Evolutionary conservation across 805 yeast species (phyloP).

Genomic region (Ascoidea asiatica): DNA sequence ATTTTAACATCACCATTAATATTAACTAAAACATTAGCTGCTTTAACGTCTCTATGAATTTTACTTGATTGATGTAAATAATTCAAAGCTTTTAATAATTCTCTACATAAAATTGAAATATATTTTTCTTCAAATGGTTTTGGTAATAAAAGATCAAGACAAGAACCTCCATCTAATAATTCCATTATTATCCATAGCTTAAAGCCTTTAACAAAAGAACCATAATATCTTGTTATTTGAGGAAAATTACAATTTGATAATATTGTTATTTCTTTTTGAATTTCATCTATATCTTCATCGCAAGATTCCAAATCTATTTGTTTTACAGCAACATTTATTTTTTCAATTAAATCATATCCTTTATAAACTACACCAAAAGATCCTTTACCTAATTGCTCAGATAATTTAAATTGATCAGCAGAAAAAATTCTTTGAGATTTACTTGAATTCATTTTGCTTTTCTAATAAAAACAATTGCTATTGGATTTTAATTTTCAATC

Average conservation of each 20-base stretch:
- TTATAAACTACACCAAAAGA: constrained; percentile 68
- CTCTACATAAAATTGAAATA: constrained; percentile 39
- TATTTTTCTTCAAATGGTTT: constrained; percentile 44
- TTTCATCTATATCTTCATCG: constrained; percentile 58
- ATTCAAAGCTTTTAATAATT: constrained; percentile 43
- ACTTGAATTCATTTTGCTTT: neutral
- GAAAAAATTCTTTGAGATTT: constrained; percentile 13
- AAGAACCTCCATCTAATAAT: constrained; percentile 65
- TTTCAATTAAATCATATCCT: constrained; percentile 33
- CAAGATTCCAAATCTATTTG: constrained; percentile 59
- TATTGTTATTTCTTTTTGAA: constrained; percentile 58
- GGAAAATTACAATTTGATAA: constrained; percentile 50
- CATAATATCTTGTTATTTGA: constrained; percentile 55
- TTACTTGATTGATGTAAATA: constrained; percentile 60
- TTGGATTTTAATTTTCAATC: too few relatives aligned
- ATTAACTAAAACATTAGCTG: constrained; percentile 76
- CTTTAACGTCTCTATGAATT: constrained; percentile 83
- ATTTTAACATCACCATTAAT: constrained; percentile 58
- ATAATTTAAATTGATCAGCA: constrained; percentile 32
- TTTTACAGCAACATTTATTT: constrained; percentile 25
- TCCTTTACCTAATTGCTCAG: constrained; percentile 57
- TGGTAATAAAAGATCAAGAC: constrained; percentile 47
- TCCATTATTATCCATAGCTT: constrained; percentile 78
- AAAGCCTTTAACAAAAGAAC: constrained; percentile 56
- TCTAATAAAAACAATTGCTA: too few relatives aligned